Percentiles rank a stretch among this genome's conserved stretches.
Conservation (phyloP, 495 filamentous ascomycete genomes). For the Penicillium pulvis region DNA sequence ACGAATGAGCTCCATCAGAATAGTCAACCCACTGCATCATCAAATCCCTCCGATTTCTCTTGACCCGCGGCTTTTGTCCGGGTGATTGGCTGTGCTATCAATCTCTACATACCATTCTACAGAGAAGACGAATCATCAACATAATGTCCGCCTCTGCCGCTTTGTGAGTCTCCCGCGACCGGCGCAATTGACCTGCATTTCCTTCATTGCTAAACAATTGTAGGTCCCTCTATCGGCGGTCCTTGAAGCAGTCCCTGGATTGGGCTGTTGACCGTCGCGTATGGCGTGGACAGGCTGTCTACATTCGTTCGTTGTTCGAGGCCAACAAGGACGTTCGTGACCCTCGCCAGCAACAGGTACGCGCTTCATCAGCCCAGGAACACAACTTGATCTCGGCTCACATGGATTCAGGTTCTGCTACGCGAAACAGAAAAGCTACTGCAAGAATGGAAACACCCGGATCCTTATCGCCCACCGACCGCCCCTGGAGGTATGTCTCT, state of each 20-base stretch:
- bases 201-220: conserved; percentile 15
- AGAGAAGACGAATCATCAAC: not conserved
- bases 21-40: conserved; percentile 25
- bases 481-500: conserved; percentile 81
- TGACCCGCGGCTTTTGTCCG: conserved; percentile 10
- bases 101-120: not conserved
- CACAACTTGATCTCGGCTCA: conserved; percentile 3
- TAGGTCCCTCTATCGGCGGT: conserved; percentile 91
- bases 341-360: conserved; percentile 83
- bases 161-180: conserved; percentile 31
- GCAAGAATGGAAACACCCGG: conserved; percentile 95
- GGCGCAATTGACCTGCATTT: not conserved
- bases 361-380: conserved; percentile 7
- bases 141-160: conserved; percentile 44
- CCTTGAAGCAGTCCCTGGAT: conserved; percentile 88
- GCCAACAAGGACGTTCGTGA: conserved; percentile 86
- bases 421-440: conserved; percentile 85
- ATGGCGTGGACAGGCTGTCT: conserved; percentile 94
- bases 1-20: conserved; percentile 32
- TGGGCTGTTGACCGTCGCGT: conserved; percentile 89
- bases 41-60: conserved; percentile 3
- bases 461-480: conserved; percentile 84
- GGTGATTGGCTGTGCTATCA: conserved; percentile 6
- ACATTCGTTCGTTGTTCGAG: conserved; percentile 94
- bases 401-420: conserved; percentile 65